phyloP scores from a whole-genome alignment of 2,329 filamentous ascomycete genomes.

The Arthroderma sp. region DNA sequence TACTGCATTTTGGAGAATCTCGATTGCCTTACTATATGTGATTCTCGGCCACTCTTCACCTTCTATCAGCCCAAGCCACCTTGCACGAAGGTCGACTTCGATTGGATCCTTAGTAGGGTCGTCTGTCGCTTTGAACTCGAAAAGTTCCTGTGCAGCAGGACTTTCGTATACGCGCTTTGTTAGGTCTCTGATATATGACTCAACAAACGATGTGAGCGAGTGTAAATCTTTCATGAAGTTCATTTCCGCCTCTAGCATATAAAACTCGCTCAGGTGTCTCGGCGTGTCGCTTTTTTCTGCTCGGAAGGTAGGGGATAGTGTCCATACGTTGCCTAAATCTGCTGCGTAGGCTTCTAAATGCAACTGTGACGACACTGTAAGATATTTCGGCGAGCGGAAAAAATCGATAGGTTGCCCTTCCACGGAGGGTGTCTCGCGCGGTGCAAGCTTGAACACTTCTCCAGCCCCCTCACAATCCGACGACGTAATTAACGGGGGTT shows the following conservation, averaged over 20 bases:
- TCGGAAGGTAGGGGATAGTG: constrained; percentile 82
- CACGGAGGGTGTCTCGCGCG: constrained; percentile 24
- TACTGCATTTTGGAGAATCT: constrained; percentile 49
- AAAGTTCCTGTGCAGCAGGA: constrained; percentile 42
- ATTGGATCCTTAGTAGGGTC: constrained; percentile 29
- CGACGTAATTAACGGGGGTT: constrained; percentile 88
- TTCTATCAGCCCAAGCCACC: constrained; percentile 58
- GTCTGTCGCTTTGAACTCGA: constrained; percentile 31
- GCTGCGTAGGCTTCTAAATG: constrained; percentile 88
- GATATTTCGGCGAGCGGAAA: constrained; percentile 78
- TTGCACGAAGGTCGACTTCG: constrained; percentile 41
- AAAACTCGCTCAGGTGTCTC: constrained; percentile 91
- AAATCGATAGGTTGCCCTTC: constrained; percentile 43
- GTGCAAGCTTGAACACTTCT: constrained; percentile 68
- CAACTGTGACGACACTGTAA: constrained; percentile 88
- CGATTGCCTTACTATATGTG: constrained; percentile 67
- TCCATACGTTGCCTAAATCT: constrained; percentile 82
- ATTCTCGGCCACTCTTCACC: constrained; percentile 58
- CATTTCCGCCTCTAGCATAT: constrained; percentile 92
- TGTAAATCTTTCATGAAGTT: constrained; percentile 60
- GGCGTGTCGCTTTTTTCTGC: constrained; percentile 89
- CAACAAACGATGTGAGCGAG: constrained; percentile 64
- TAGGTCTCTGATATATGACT: constrained; percentile 57
- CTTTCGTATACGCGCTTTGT: constrained; percentile 39
- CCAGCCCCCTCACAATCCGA: constrained; percentile 96